Evolutionary conservation across 371 early-diverging fungal species (phyloP), one percentile per base, ranked within the genome.

Genomic region (Mucor saturninus): DNA sequence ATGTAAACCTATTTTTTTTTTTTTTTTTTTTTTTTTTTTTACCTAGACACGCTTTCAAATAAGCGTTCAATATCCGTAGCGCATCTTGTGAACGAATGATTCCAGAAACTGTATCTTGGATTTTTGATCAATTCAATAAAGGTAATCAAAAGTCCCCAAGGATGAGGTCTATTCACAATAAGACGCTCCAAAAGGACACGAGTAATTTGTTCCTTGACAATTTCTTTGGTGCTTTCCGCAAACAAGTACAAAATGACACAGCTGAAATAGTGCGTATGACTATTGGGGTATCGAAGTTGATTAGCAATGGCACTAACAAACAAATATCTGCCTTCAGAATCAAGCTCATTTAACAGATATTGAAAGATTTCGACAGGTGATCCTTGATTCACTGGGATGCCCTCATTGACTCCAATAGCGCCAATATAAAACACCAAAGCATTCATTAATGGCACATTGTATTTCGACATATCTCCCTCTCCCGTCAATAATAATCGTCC

Each of bases 111-210:
- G 76, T 93, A 95, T 8, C 90, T 80, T 15, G 94, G 95, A 72
- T 97, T 96, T 72, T 94, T 92, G 79, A 96, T 91, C 64, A 99
- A 77, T 74, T 99, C 99, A 60, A 97, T 97, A 73, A 98, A 93
- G 2, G 98, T 97, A 32, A 97, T 93, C 68, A 97, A 78, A 50
- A 99, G 81, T 11, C 98, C 98, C 94, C 98, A 98, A 45, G 99
- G 99, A 78, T 96, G 97, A 26, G 98, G 99, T 35, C 98, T 84
- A 76, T 95, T 95, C 13, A 95, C 98, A 68, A 99, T 93, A 53
- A 98, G 80, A 40, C 98, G 91, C 75, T 98, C 99, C 59, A 98
- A 77, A 31, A 99, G 77, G 2, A 97, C 98, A 28, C 98, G 80
- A 11, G 97, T 95, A 56, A 97, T 94, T 71, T 95, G 95, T 74